Conservation (phyloP, 1,284 basidiomycete genomes). For the Cutaneotrichosporon cutaneum region DNA sequence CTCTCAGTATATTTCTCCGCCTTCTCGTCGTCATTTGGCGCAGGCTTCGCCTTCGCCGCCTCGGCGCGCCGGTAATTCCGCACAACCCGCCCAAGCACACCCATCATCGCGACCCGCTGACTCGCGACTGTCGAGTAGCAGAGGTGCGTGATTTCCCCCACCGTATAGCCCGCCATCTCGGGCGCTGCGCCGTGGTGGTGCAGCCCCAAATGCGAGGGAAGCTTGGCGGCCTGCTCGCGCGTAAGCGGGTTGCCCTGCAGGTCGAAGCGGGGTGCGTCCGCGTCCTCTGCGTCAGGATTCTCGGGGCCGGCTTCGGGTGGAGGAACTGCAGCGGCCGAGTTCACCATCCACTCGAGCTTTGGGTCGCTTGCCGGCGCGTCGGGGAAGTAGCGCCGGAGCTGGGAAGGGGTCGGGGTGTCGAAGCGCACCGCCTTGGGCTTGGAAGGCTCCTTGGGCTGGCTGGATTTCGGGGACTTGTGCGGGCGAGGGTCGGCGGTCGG, state of each 20-base stretch:
- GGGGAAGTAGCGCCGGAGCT: slow-evolving; percentile 85
- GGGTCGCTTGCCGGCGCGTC: slow-evolving; percentile 60
- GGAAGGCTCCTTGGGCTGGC: background rate
- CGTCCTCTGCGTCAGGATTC: too few relatives aligned
- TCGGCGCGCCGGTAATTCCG: slow-evolving; percentile 16
- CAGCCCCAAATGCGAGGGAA: slow-evolving; percentile 79
- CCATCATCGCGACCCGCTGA: slow-evolving; percentile 79
- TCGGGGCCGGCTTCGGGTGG: too few relatives aligned
- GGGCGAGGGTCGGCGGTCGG: background rate
- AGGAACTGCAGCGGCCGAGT: slow-evolving; percentile 55
- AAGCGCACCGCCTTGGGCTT: slow-evolving; percentile 17
- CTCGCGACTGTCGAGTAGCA: slow-evolving; percentile 77
- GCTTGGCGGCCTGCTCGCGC: slow-evolving; percentile 37
- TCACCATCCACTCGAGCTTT: slow-evolving; percentile 68
- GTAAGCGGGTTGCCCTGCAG: slow-evolving; percentile 68
- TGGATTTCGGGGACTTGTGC: background rate
- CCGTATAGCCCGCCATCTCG: slow-evolving; percentile 80
- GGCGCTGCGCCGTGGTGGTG: slow-evolving; percentile 80
- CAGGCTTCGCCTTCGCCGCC: slow-evolving; percentile 12
- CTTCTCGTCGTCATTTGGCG: slow-evolving; percentile 25
- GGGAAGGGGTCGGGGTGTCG: slow-evolving; percentile 59
- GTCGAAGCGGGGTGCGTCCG: slow-evolving; percentile 61
- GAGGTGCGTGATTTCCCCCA: slow-evolving; percentile 81
- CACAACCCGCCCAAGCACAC: slow-evolving; percentile 66
- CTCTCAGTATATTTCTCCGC: slow-evolving; percentile 6